Evolutionary conservation across 805 yeast genomes (phyloP), one percentile per base, ranked within the genome.

Genomic region (Novakomyces olei): DNA sequence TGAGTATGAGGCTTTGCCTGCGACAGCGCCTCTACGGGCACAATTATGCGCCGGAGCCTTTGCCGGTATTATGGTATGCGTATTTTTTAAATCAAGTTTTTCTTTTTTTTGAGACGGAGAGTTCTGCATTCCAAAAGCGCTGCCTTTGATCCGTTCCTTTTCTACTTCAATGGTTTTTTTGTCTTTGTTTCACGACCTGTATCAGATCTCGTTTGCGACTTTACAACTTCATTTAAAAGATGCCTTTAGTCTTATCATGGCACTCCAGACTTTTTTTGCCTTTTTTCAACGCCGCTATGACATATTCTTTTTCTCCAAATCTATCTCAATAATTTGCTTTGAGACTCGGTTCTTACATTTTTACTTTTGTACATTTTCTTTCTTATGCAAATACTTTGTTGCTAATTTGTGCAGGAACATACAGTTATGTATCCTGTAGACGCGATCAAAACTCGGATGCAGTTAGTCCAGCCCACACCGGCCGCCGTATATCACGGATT

Each of bases 361-460:
- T 22, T n/a, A 29, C 9, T 9, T 26, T 18, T 7, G 16, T 6
- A 17, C 12, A 14, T n/a, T n/a, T 2, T 15, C 29, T 26, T 5
- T 12, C 12, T 16, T 28, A n/a, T 18, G 2, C 14, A 26, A 27
- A 19, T 26, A 7, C 8, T n/a, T n/a, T 19, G 10, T 27, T 15
- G 26, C 14, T 7, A 16, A 15, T 5, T 10, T 14, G 9, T 27
- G 15, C 19, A 40, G 42, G 98, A 85, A 51, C 98, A 85, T 54
- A 72, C 93, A 1, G 80, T 85, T 29, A 80, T 85, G 94, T 85
- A 72, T 50, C 98, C 98, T 2, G 70, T 85, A 26, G 98, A 85
- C 51, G 85, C 92, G n/a, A 66, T 85, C 43, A 85, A 85, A 58
- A 88, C 96, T 4, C 62, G 98, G 47, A 79, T 85, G 85, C 98